Conservation (phyloP, 352 stramenopile species). For the Pythium graminicola region DNA sequence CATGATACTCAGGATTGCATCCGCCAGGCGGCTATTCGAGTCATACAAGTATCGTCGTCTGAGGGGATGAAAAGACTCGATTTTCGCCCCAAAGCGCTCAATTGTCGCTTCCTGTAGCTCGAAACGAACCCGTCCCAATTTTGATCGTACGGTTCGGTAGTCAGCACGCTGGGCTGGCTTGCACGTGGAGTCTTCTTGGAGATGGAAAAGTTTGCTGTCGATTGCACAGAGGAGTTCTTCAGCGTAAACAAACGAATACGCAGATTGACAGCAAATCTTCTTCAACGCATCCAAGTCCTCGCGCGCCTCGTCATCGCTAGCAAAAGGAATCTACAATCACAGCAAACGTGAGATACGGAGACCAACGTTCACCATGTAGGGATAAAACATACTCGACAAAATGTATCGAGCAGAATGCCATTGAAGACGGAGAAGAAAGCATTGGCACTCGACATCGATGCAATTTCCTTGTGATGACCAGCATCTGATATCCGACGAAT, state of each 20-base stretch:
- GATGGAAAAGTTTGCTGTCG: constrained; percentile 55
- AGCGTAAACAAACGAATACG: constrained; percentile 78
- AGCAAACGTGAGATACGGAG: too few relatives aligned
- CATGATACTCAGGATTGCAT: constrained; percentile 69
- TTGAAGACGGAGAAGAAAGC: constrained; percentile 84
- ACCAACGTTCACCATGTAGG: too few relatives aligned
- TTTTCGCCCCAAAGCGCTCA: constrained; percentile 55
- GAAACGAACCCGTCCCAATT: constrained; percentile 62
- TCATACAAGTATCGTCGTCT: constrained; percentile 57
- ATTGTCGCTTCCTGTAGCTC: constrained; percentile 71
- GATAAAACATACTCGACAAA: constrained; percentile 40
- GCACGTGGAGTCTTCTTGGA: constrained; percentile 34
- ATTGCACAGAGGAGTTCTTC: constrained; percentile 69
- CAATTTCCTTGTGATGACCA: constrained; percentile 85
- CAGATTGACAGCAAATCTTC: constrained; percentile 81
- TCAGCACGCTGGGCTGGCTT: constrained; percentile 31
- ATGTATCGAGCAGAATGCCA: constrained; percentile 67
- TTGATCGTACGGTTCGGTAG: constrained; percentile 57
- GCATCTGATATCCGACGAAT: constrained; percentile 82
- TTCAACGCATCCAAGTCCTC: constrained; percentile 67
- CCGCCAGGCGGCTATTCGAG: constrained; percentile 46
- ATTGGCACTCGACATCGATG: constrained; percentile 76
- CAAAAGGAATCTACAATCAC: constrained; percentile 74
- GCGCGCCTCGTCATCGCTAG: constrained; percentile 67
- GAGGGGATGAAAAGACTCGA: constrained; percentile 69